Evolutionary conservation across 2,329 filamentous ascomycete genomes (phyloP).

Genomic region (Cladophialophora psammophila): DNA sequence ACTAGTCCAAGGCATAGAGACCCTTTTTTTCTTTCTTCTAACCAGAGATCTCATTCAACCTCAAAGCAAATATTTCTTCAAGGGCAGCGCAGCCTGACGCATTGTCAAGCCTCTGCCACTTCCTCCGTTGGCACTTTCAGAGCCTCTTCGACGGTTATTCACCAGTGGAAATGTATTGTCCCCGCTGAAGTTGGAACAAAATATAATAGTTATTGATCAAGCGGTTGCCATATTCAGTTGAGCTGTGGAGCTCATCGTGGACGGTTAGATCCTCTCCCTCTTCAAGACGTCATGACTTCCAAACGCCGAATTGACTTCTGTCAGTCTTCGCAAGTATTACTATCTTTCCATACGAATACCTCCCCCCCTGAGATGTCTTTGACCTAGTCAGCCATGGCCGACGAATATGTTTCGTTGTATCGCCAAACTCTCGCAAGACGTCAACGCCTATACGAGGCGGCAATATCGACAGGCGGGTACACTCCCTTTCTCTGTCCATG

Average conservation of each 20-base stretch:
- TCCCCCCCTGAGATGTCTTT: background rate
- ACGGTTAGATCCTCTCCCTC: background rate
- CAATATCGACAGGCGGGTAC: conserved; percentile 31
- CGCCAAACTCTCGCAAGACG: conserved; percentile 50
- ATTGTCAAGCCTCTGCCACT: too few relatives aligned
- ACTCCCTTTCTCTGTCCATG: conserved; percentile 40
- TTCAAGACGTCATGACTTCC: conserved; percentile 26
- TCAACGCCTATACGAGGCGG: conserved; percentile 33
- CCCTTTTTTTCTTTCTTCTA: background rate
- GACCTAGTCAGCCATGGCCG: conserved; percentile 48
- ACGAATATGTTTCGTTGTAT: conserved; percentile 36
- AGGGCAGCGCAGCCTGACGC: too few relatives aligned
- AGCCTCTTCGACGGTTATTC: too few relatives aligned
- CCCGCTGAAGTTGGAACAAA: too few relatives aligned
- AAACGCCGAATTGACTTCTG: conserved; percentile 1
- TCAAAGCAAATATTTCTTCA: too few relatives aligned
- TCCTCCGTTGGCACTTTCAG: too few relatives aligned
- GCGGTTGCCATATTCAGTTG: background rate
- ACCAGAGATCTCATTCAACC: background rate
- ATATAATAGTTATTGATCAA: too few relatives aligned
- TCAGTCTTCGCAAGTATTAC: background rate
- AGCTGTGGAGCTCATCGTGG: background rate
- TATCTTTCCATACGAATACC: background rate
- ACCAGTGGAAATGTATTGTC: too few relatives aligned
- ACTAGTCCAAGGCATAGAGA: background rate